Base-by-base conservation (phyloP, 768 basidiomycete genomes). In the Psilocybe subaeruginosa region DNA sequence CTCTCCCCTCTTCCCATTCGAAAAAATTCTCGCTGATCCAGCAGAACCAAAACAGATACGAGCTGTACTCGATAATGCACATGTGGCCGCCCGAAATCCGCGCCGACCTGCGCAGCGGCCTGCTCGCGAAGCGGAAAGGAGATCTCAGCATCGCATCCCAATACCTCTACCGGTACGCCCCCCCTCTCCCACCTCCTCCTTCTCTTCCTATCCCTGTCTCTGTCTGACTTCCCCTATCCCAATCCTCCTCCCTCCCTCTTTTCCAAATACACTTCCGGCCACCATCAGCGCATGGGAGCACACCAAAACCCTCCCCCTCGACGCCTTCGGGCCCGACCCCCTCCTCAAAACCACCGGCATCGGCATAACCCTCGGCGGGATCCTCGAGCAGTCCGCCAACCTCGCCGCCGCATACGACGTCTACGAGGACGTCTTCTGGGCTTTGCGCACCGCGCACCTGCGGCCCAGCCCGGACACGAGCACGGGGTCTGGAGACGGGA, bases 281-380 rank as follows among this genome's bases (percentile, higher is more conserved):
- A 52, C 16, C 8, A 17, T 8, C 48, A 74, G 72, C 43, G 88
- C 89, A 37, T 87, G 82, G 75, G 75, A 85, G 30, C 83, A 78
- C 1, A 81, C 86, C 0, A 76, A 81, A 59, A 64, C 70, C 0
- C 77, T 88, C 4, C 80, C 78, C 4, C 58, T 76, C 19, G 72
- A 76, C 5, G 59, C 64, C 16, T 77, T 82, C 60, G 72, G 71
- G 9, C 59, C 78, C 2, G 76, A 83, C 17, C 85, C 89, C 0
- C 80, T 87, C 58, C 80, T 91, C 58, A 92, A 91, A 70, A 75
- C 84, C 0, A 85, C 88, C 0, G 90, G 90, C 3, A 83, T 92
- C 11, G 89, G 84, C 1, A 80, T 88, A 29, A 75, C 81, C 3
- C 77, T 91, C 49, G 86, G 83, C 2, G 85, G 84, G 53, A 80